Evolutionary conservation across 495 filamentous ascomycete genomes (phyloP).

Genomic region (Penicillium subrubescens): DNA sequence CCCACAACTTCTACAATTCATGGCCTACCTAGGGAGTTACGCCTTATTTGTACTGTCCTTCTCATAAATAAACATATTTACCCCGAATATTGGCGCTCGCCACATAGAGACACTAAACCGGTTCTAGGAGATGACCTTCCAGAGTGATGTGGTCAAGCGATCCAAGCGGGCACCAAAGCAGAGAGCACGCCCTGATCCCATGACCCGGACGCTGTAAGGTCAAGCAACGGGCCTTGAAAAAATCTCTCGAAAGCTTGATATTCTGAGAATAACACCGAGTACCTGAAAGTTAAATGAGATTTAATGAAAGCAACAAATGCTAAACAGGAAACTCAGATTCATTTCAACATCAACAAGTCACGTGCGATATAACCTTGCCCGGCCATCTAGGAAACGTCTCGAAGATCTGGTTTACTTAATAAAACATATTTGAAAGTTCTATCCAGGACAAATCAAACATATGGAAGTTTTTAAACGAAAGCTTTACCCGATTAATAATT

Average conservation of each 20-base stretch:
- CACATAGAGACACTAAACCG: neutral
- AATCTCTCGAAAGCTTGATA: neutral
- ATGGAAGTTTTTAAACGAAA: no score
- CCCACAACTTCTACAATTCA: neutral
- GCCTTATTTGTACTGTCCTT: neutral
- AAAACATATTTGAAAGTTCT: no score
- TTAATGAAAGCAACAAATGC: no score
- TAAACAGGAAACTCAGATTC: no score
- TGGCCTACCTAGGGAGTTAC: neutral
- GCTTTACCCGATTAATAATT: no score
- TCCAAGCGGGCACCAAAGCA: neutral
- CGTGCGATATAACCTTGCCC: no score
- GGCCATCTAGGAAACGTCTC: no score
- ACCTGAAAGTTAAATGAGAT: neutral
- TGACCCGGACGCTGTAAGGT: neutral
- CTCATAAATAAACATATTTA: neutral
- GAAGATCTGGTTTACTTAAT: no score
- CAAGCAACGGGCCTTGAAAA: neutral
- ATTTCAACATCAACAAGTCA: no score
- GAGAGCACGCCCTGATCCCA: neutral
- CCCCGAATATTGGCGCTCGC: neutral
- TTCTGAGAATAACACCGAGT: neutral
- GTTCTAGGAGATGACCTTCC: slow-evolving; percentile 4
- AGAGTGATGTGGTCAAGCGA: slow-evolving; percentile 15
- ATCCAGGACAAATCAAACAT: no score